Conservation (phyloP, 352 stramenopile species). For the Phytophthora pluvialis region DNA sequence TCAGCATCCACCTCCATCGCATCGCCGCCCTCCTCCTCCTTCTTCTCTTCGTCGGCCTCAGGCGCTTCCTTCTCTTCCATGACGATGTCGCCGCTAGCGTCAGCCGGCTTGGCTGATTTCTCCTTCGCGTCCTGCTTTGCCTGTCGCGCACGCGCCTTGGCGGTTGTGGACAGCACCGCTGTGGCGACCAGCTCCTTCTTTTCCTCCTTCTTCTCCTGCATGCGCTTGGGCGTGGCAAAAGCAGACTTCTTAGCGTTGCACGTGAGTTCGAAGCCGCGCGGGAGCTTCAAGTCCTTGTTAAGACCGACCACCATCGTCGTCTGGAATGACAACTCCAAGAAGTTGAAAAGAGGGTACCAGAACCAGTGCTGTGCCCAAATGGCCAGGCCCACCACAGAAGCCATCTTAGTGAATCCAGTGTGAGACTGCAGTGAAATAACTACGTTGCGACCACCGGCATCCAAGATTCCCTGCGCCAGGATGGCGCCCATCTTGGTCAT, state of each 20-base stretch:
- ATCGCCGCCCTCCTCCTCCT: slow-evolving; percentile 41
- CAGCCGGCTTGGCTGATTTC: slow-evolving; percentile 56
- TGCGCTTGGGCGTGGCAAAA: slow-evolving; percentile 98
- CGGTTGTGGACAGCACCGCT: slow-evolving; percentile 97
- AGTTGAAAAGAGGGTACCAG: slow-evolving; percentile 99
- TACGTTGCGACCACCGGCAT: slow-evolving; percentile 98
- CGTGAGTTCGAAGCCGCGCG: slow-evolving; percentile 93
- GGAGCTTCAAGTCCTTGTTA: slow-evolving; percentile 98
- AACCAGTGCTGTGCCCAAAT: slow-evolving; percentile 99
- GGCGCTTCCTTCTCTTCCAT: slow-evolving; percentile 58
- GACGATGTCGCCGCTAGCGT: slow-evolving; percentile 58
- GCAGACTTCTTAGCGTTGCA: slow-evolving; percentile 95
- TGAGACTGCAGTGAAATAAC: slow-evolving; percentile 96
- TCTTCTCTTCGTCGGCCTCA: slow-evolving; percentile 56
- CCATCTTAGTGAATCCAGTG: slow-evolving; percentile 98
- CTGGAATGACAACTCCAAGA: slow-evolving; percentile 96
- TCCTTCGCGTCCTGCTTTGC: slow-evolving; percentile 93
- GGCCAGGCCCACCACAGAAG: slow-evolving; percentile 94
- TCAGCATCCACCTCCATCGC: slow-evolving; percentile 83
- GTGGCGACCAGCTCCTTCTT: slow-evolving; percentile 98
- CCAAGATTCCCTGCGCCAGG: slow-evolving; percentile 96
- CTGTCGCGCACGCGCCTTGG: slow-evolving; percentile 95
- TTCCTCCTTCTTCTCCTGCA: slow-evolving; percentile 99
- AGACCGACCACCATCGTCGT: slow-evolving; percentile 97
- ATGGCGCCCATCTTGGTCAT: slow-evolving; percentile 99